Percentiles rank a stretch among this genome's conserved stretches.
phyloP scores from a whole-genome alignment of 495 filamentous ascomycete species.

The Talaromyces adpressus region DNA sequence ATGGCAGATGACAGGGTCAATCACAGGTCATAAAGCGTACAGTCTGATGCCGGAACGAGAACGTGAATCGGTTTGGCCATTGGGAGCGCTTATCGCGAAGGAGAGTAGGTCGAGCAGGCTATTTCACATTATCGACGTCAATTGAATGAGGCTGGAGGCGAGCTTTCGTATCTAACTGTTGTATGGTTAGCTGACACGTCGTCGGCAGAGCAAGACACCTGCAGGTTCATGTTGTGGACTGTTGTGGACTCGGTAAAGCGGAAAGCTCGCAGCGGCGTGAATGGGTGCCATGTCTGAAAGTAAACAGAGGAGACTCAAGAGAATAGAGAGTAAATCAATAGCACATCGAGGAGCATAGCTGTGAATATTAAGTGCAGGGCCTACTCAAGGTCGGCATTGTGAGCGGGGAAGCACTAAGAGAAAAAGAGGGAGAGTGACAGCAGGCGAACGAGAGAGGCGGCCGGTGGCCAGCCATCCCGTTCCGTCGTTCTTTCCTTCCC shows the following conservation, averaged over 20 bases:
- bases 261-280: background rate
- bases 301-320: background rate
- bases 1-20: background rate
- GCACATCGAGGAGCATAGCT: background rate
- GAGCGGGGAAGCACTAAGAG: background rate
- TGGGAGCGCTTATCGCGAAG: background rate
- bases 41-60: background rate
- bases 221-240: background rate
- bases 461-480: slow-evolving; percentile 23
- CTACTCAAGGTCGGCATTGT: background rate
- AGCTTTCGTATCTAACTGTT: background rate
- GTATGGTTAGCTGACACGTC: background rate
- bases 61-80: background rate
- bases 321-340: background rate
- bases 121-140: background rate
- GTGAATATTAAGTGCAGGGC: background rate
- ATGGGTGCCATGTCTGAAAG: background rate
- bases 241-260: background rate
- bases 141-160: background rate
- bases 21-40: background rate
- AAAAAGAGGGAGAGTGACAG: background rate
- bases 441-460: slow-evolving; percentile 12
- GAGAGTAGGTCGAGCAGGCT: background rate
- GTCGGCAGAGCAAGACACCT: background rate
- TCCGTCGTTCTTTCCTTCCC: slow-evolving; percentile 27